Conservation (phyloP, 345 rosid genomes). For the Heritiera fomes region DNA sequence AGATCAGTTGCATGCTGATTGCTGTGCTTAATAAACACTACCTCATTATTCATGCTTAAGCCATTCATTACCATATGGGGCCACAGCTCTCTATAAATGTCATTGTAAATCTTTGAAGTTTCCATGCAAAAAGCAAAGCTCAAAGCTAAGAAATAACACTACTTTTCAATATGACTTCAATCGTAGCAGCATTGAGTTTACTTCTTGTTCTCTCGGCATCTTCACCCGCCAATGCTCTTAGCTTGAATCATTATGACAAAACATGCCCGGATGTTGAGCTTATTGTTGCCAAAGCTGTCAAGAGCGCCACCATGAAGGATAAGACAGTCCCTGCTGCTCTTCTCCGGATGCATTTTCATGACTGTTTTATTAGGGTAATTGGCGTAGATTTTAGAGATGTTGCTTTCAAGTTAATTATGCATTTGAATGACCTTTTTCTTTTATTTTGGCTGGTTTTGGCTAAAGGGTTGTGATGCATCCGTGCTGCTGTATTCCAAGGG, state of each 20-base stretch:
- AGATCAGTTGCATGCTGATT: neutral
- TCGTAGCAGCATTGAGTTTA: constrained; percentile 27
- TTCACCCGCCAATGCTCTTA: constrained; percentile 32
- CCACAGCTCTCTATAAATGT: neutral
- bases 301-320: constrained; percentile 36
- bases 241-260: constrained; percentile 46
- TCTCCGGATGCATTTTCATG: constrained; percentile 57
- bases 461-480: constrained; percentile 50
- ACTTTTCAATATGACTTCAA: constrained; percentile 20
- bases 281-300: constrained; percentile 33
- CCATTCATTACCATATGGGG: neutral
- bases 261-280: constrained; percentile 43
- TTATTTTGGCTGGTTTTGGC: neutral
- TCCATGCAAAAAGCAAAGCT: neutral
- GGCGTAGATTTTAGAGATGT: neutral
- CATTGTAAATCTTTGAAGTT: neutral
- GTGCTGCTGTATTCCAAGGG: constrained; percentile 41
- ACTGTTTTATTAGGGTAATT: constrained; percentile 49
- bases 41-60: neutral
- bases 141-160: neutral
- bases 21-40: constrained; percentile 9
- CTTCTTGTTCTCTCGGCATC: constrained; percentile 25
- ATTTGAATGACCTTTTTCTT: neutral
- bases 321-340: constrained; percentile 47
- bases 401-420: neutral